These are phyloP conservation scores for Phytopythium mirpurense DNA, from an alignment of 352 stramenopile species.

Conservation along the genomic window DNA sequence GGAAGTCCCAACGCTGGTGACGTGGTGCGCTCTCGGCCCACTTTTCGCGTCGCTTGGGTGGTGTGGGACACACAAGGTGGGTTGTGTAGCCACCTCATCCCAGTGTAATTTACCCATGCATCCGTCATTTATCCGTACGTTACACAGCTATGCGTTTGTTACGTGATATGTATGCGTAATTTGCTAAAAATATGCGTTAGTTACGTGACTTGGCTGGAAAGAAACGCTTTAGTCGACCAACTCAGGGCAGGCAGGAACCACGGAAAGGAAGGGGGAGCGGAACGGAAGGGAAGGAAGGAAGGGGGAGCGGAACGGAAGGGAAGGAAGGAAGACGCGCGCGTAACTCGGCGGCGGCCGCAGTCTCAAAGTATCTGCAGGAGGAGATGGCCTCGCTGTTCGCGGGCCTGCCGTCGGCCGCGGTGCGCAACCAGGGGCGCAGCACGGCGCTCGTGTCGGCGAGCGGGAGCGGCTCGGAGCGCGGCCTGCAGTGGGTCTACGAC, in stretches of 20 bases:
- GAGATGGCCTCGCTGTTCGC: slow-evolving; percentile 70
- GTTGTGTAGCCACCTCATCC: neutral
- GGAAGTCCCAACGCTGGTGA: slow-evolving; percentile 3
- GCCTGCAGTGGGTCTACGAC: slow-evolving; percentile 80
- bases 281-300: too few species aligned
- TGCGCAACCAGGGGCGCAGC: slow-evolving; percentile 42
- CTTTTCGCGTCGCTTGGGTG: too few species aligned
- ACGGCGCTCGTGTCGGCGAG: slow-evolving; percentile 28
- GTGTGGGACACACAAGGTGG: slow-evolving; percentile 2
- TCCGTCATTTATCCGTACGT: neutral
- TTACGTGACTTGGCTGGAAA: neutral
- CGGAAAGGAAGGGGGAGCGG: too few species aligned
- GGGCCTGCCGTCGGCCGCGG: slow-evolving; percentile 52
- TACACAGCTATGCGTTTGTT: too few species aligned
- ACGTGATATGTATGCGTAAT: too few species aligned
- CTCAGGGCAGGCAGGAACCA: too few species aligned
- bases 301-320: neutral
- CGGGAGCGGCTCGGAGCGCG: slow-evolving; percentile 27
- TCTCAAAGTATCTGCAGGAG: neutral
- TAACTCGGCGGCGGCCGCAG: neutral
- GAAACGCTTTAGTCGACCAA: neutral
- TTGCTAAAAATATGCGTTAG: too few species aligned
- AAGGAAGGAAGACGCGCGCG: neutral
- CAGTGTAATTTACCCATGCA: neutral
- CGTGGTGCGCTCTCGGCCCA: too few species aligned